phyloP scores from a whole-genome alignment of 345 rosid species.

The Pelargonium nanum region DNA sequence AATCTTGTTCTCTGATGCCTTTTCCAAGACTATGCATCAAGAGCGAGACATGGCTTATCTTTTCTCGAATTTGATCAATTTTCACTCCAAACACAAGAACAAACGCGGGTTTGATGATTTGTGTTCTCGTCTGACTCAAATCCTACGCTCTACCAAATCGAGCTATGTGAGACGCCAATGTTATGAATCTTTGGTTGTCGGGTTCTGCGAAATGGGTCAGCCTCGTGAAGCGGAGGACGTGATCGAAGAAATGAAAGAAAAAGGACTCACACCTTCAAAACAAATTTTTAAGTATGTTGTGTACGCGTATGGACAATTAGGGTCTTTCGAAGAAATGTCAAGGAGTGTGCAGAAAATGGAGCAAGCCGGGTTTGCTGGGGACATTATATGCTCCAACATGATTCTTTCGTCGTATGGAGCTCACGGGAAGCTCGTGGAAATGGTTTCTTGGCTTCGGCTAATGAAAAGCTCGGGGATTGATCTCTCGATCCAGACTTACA shows the following conservation, averaged over 20 bases:
- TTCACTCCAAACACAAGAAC: constrained; percentile 32
- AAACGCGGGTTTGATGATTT: constrained; percentile 37
- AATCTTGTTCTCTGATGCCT: constrained; percentile 31
- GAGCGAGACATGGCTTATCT: constrained; percentile 52
- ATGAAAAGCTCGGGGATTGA: constrained; percentile 39
- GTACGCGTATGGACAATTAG: constrained; percentile 57
- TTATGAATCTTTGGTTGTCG: constrained; percentile 47
- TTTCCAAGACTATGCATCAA: constrained; percentile 27
- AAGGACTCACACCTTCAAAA: constrained; percentile 31
- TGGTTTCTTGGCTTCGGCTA: constrained; percentile 54
- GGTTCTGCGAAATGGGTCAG: constrained; percentile 55
- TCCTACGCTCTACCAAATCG: constrained; percentile 37
- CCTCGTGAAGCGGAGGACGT: constrained; percentile 49
- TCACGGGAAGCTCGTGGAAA: constrained; percentile 36
- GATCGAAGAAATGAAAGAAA: constrained; percentile 36
- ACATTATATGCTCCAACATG: constrained; percentile 69
- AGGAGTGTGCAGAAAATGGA: constrained; percentile 36
- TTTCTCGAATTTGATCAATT: constrained; percentile 49
- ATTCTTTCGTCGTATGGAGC: constrained; percentile 69
- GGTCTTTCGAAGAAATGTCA: constrained; percentile 57
- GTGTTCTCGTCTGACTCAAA: constrained; percentile 25
- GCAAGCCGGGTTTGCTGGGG: constrained; percentile 35
- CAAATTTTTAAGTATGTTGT: constrained; percentile 47
- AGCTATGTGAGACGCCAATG: constrained; percentile 52
- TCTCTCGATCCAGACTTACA: constrained; percentile 54